Base-by-base conservation (phyloP, 345 rosid species). In the Pelargonium nanum region DNA sequence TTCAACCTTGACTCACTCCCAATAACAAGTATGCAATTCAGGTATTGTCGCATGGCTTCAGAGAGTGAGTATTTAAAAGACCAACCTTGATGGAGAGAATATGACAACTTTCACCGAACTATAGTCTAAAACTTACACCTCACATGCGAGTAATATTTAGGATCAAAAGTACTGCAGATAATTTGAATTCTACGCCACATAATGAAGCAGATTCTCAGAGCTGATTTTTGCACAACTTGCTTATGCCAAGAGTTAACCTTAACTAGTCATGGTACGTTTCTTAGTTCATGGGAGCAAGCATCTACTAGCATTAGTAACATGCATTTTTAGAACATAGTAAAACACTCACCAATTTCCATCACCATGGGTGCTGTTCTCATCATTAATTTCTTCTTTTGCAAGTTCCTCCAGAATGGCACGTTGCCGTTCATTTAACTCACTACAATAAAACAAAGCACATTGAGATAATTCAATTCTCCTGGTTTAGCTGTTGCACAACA, bases 341-440 rank as follows among this genome's bases (percentile, higher is more conserved):
- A 68, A 26, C 50, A 51, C 95, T 74, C 75, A 89, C 96, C 91
- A 81, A 62, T 75, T 83, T 70, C 82, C 91, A 67, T 70, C 80
- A 34, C 23, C 5, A 56, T 66, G 67, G 24, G 71, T 63, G 19
- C 56, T 67, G 40, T 70, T 75, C 61, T 83, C 89, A 66, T 65
- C 78, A 50, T 78, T 59, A 60, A 86, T 78, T 78, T 92, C 96
- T 80, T 92, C 98, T 78, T 70, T 63, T 6, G 90, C 89, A 70
- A 89, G 75, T 76, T 92, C 96, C 78, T 92, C 98, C 66, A 92
- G 70, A 56, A 92, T 82, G 55, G 83, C 82, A 13, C 79, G 86
- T 65, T 88, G 96, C 25, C 83, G 87, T 54, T 85, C 86, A 75
- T 85, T 89, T 65, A 85, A 50, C 63, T 67, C 63, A 58, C 95